Evolutionary conservation across 495 filamentous ascomycete species (phyloP).

Genomic region (Trypethelium eluteriae): DNA sequence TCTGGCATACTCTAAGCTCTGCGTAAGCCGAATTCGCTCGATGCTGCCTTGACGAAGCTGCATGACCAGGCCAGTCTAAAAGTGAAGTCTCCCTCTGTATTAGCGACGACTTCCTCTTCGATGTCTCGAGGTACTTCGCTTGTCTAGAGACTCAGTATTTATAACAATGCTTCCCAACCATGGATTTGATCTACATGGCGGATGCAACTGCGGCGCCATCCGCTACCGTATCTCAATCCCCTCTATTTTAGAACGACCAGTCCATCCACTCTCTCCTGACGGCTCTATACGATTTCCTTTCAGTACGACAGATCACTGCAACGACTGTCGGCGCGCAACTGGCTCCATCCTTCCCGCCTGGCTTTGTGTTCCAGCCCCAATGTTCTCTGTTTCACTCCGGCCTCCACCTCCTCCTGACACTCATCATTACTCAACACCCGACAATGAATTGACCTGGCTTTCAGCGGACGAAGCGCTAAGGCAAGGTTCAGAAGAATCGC

Average conservation of each 20-base stretch:
- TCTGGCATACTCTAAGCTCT: background rate
- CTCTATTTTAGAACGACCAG: conserved; percentile 22
- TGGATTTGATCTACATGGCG: conserved; percentile 30
- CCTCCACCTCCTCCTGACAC: conserved; percentile 12
- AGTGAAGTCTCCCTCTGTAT: background rate
- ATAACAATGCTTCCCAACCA: conserved; percentile 27
- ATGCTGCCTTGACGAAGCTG: conserved; percentile 4
- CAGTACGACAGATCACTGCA: conserved; percentile 29
- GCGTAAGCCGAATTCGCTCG: background rate
- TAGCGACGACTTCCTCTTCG: conserved; percentile 2
- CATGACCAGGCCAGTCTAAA: background rate
- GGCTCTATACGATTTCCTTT: conserved; percentile 22
- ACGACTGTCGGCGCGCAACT: conserved; percentile 29
- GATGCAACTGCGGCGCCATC: conserved; percentile 40
- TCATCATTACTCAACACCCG: background rate
- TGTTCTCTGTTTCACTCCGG: conserved; percentile 11
- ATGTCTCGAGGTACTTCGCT: background rate
- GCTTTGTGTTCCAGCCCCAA: conserved; percentile 15
- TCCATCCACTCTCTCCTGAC: conserved; percentile 13
- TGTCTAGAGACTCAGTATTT: background rate
- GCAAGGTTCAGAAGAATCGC: background rate
- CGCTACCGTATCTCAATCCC: conserved; percentile 34
- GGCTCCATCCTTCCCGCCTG: conserved; percentile 23
- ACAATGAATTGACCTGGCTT: conserved; percentile 5
- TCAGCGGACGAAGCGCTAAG: conserved; percentile 10